phyloP scores from a whole-genome alignment of 2,329 filamentous ascomycete genomes.

The Fusarium sp. region DNA sequence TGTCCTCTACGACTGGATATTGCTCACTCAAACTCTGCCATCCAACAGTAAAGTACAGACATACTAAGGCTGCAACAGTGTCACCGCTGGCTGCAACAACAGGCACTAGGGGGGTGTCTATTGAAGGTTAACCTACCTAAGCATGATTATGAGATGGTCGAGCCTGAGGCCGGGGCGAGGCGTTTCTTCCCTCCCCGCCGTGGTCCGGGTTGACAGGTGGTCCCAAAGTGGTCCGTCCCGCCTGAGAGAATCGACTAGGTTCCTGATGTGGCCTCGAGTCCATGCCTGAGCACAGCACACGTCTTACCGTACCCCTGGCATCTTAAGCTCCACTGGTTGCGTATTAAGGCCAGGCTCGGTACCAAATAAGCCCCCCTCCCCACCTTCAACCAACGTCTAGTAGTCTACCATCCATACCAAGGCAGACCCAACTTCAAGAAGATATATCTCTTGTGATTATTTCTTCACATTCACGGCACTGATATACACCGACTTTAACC shows the following conservation, averaged over 20 bases:
- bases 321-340: constrained; percentile 44
- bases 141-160: constrained; percentile 11
- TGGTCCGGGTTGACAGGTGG: constrained; percentile 49
- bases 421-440: constrained; percentile 40
- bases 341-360: constrained; percentile 45
- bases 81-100: constrained; percentile 28
- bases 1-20: constrained; percentile 21
- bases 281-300: constrained; percentile 21
- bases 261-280: constrained; percentile 42
- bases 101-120: constrained; percentile 41
- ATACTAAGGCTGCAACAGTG: constrained; percentile 35
- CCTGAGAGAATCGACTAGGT: constrained; percentile 29
- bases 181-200: constrained; percentile 44
- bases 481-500: neutral
- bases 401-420: constrained; percentile 43
- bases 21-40: constrained; percentile 14
- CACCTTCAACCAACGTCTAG: constrained; percentile 38
- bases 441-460: constrained; percentile 42
- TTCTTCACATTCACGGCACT: constrained; percentile 16
- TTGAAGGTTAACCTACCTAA: constrained; percentile 25
- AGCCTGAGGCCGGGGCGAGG: constrained; percentile 42
- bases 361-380: constrained; percentile 47
- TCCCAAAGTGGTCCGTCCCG: constrained; percentile 42
- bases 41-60: constrained; percentile 34
- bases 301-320: constrained; percentile 37